Evolutionary conservation across 495 filamentous ascomycete genomes (phyloP).

Genomic region (Niebla homalea): DNA sequence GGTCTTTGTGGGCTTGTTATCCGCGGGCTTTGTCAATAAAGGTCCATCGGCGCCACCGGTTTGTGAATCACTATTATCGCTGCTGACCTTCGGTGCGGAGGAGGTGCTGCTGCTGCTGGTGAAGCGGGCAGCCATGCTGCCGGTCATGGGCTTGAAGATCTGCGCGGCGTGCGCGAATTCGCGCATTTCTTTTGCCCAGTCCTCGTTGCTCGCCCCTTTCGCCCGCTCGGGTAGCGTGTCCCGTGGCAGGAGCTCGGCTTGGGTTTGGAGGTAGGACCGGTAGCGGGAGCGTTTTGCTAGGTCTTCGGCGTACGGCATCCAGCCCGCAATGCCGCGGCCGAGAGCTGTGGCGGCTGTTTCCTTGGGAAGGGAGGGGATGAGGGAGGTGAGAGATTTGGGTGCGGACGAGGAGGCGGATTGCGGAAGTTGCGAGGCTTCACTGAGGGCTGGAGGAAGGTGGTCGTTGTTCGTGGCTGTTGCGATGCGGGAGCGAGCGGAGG

Average conservation of each 20-base stretch:
- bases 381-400: conserved; percentile 47
- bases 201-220: conserved; percentile 46
- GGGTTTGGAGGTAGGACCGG: conserved; percentile 61
- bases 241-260: conserved; percentile 48
- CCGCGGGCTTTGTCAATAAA: conserved; percentile 40
- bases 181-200: conserved; percentile 65
- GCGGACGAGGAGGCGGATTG: conserved; percentile 40
- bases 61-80: conserved; percentile 19
- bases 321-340: conserved; percentile 54
- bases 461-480: conserved; percentile 59
- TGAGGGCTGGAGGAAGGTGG: conserved; percentile 62
- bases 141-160: conserved; percentile 86
- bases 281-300: conserved; percentile 66
- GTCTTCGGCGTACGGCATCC: conserved; percentile 81
- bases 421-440: conserved; percentile 38
- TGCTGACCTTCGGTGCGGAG: conserved; percentile 28
- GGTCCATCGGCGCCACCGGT: conserved; percentile 15
- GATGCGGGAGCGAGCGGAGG: conserved; percentile 65
- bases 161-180: conserved; percentile 83
- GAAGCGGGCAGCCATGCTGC: conserved; percentile 84
- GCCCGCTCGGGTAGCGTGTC: conserved; percentile 43
- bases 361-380: conserved; percentile 64
- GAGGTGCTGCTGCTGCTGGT: conserved; percentile 61
- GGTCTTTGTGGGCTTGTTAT: conserved; percentile 46
- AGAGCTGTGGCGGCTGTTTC: conserved; percentile 62